Conservation (phyloP, 2,329 filamentous ascomycete genomes). For the Beauveria varroae region DNA sequence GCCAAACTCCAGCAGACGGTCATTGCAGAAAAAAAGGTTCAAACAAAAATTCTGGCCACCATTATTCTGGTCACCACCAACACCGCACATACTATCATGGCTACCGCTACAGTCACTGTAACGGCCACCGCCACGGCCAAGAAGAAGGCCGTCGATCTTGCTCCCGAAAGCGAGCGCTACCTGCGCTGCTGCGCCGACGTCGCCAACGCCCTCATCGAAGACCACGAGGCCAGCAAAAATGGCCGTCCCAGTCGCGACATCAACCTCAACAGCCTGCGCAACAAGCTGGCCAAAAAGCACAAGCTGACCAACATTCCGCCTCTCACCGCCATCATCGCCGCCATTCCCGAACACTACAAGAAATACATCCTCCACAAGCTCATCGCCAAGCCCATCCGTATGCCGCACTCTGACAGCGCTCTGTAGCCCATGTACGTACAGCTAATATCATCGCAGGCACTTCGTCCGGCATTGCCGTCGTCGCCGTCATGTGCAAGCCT, state of each 20-base stretch:
- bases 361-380: constrained; percentile 97
- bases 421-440: neutral
- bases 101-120: constrained; percentile 51
- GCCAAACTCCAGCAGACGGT: neutral
- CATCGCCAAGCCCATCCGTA: constrained; percentile 92
- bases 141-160: constrained; percentile 65
- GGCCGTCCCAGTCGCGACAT: constrained; percentile 73
- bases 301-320: constrained; percentile 81
- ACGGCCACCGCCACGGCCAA: constrained; percentile 53
- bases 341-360: constrained; percentile 98
- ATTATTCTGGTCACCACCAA: neutral
- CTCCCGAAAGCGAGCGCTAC: constrained; percentile 90
- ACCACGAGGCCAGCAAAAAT: constrained; percentile 77
- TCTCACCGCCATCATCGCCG: constrained; percentile 92
- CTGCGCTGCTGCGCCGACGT: constrained; percentile 94
- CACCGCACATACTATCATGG: constrained; percentile 23
- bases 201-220: constrained; percentile 86
- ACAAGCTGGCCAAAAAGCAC: constrained; percentile 89
- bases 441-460: constrained; percentile 51
- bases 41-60: neutral
- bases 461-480: constrained; percentile 93
- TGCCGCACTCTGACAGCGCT: neutral
- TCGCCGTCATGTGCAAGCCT: constrained; percentile 99
- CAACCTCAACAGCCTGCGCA: constrained; percentile 83
- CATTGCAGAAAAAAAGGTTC: constrained; percentile 3